phyloP scores from a whole-genome alignment of 371 early-diverging fungal species.

The Syncephalis plumigaleata region DNA sequence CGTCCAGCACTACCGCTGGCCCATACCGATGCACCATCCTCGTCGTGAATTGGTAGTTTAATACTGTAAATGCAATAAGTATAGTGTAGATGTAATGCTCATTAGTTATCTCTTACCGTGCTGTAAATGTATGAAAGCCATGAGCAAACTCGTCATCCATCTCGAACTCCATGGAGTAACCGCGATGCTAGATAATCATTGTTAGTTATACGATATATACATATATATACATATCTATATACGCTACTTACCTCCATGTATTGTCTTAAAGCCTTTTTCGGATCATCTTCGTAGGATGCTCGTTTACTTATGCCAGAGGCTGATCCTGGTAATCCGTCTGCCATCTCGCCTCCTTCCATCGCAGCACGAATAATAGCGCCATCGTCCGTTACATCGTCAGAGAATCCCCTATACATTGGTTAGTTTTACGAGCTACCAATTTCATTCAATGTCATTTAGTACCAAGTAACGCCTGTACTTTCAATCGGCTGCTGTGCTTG shows the following conservation, averaged over 20 bases:
- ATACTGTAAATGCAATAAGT: constrained; percentile 7
- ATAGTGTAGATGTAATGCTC: too few species aligned
- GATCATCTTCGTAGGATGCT: constrained; percentile 39
- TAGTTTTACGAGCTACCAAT: not conserved
- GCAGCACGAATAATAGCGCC: constrained; percentile 21
- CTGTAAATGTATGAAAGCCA: constrained; percentile 20
- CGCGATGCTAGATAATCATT: constrained; percentile 11
- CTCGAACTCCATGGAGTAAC: constrained; percentile 23
- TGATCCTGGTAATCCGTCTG: not conserved
- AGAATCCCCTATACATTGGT: too few species aligned
- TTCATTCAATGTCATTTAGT: too few species aligned
- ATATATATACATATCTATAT: constrained; percentile 2
- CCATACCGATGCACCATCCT: too few species aligned
- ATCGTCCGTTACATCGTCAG: constrained; percentile 51
- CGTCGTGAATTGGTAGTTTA: constrained; percentile 12
- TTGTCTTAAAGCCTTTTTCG: constrained; percentile 40
- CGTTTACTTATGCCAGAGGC: constrained; percentile 11
- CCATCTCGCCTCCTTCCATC: constrained; percentile 13
- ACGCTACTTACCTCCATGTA: constrained; percentile 32
- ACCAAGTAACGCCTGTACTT: constrained; percentile 22
- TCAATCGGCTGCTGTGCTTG: constrained; percentile 8
- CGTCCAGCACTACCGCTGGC: too few species aligned
- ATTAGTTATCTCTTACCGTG: constrained; percentile 5
- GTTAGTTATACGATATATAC: too few species aligned
- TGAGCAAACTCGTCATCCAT: constrained; percentile 22